A percentile compares a stretch with the other conserved stretches of the same genome.
These are phyloP conservation scores for Phytophthora sp. DNA, from an alignment of 352 stramenopile species.

Conservation along the genomic window DNA sequence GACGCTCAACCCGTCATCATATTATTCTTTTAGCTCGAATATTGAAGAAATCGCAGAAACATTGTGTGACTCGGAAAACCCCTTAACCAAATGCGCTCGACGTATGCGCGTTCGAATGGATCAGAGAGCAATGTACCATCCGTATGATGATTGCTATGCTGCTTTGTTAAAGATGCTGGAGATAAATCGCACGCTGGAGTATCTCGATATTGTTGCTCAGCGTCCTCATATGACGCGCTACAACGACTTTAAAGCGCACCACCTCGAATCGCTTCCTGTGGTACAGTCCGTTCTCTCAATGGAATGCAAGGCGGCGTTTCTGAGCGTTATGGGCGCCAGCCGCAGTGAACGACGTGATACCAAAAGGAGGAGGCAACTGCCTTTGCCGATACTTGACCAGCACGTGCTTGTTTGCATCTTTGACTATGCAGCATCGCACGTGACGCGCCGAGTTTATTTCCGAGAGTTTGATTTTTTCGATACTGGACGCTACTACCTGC, in stretches of 20 bases:
- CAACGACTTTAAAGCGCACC: conserved; percentile 28
- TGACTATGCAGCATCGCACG: conserved; percentile 23
- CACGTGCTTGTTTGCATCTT: conserved; percentile 29
- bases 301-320: conserved; percentile 26
- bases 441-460: conserved; percentile 35
- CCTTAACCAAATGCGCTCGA: conserved; percentile 24
- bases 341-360: conserved; percentile 2
- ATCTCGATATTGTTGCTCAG: conserved; percentile 29
- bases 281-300: conserved; percentile 2
- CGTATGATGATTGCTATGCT: conserved; percentile 15
- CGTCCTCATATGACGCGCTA: conserved; percentile 21
- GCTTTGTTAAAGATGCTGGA: conserved; percentile 22
- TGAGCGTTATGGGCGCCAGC: conserved; percentile 24
- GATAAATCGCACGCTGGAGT: conserved; percentile 28
- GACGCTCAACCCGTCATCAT: conserved; percentile 2
- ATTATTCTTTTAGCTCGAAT: conserved; percentile 11
- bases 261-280: conserved; percentile 25
- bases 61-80: conserved; percentile 25
- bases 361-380: conserved; percentile 20
- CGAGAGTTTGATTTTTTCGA: conserved; percentile 29
- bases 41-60: conserved; percentile 12
- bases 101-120: conserved; percentile 32
- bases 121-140: not conserved
- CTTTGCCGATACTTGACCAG: conserved; percentile 22
- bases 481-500: conserved; percentile 18